Conservation (phyloP, 2,329 filamentous ascomycete genomes). For the Herpotrichia juniperi region DNA sequence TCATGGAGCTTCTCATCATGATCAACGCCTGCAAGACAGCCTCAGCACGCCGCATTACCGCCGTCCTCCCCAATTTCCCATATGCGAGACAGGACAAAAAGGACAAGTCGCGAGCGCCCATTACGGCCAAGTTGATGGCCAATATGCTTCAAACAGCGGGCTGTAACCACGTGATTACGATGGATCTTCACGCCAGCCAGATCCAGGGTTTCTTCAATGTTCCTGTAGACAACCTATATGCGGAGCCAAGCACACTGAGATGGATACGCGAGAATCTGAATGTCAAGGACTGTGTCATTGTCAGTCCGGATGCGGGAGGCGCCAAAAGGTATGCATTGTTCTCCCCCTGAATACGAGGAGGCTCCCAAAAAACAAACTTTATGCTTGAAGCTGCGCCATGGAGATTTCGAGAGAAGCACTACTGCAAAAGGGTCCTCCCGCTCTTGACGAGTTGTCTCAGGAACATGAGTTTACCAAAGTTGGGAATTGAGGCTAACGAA, state of each 20-base stretch:
- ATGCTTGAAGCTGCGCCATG: neutral
- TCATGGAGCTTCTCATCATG: conserved; percentile 99
- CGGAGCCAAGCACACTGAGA: conserved; percentile 86
- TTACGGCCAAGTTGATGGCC: conserved; percentile 92
- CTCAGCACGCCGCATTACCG: conserved; percentile 88
- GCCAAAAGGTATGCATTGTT: conserved; percentile 72
- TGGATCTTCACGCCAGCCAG: conserved; percentile 93
- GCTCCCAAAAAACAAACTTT: too few relatives aligned
- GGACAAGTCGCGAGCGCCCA: conserved; percentile 93
- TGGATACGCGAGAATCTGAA: conserved; percentile 90
- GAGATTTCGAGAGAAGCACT: neutral
- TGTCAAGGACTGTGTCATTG: conserved; percentile 85
- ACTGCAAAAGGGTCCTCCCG: neutral
- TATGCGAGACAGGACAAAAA: conserved; percentile 99
- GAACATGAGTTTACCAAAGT: neutral
- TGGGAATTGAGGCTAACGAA: conserved; percentile 16
- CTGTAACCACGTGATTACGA: conserved; percentile 92
- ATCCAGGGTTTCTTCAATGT: conserved; percentile 96
- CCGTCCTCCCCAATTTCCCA: conserved; percentile 93
- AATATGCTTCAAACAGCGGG: conserved; percentile 97
- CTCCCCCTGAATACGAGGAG: neutral
- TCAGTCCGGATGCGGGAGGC: conserved; percentile 92
- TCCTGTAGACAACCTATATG: conserved; percentile 82
- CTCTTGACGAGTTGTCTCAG: neutral
- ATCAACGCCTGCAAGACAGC: conserved; percentile 92